phyloP scores from a whole-genome alignment of 208 protist genomes.

The Leishmania arabica region DNA sequence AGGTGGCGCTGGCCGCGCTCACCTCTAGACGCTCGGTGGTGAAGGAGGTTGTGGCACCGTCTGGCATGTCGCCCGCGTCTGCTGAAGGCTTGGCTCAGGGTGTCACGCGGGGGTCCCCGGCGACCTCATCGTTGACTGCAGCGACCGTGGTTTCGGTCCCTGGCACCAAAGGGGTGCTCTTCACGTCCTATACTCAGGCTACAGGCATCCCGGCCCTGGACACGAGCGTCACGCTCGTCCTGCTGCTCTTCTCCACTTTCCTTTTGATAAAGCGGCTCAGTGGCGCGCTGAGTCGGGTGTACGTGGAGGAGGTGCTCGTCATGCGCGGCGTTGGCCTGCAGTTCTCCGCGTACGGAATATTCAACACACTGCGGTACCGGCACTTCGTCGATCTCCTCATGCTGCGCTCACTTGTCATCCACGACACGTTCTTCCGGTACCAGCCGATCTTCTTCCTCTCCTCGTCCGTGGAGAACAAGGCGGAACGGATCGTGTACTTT shows the following conservation, averaged over 20 bases:
- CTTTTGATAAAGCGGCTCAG: constrained; percentile 43
- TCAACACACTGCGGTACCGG: constrained; percentile 45
- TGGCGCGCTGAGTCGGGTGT: constrained; percentile 37
- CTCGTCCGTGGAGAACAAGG: constrained; percentile 69
- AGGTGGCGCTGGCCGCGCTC: constrained; percentile 7
- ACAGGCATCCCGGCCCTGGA: constrained; percentile 14
- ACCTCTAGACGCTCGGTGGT: background rate
- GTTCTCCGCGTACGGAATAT: constrained; percentile 67
- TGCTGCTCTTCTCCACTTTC: constrained; percentile 35
- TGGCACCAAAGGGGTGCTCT: background rate
- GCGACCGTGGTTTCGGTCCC: no score
- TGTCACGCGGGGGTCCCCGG: background rate
- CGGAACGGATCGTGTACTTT: constrained; percentile 69
- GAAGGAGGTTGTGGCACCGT: background rate
- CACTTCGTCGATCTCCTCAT: constrained; percentile 71
- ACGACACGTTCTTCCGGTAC: constrained; percentile 84
- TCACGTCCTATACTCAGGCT: constrained; percentile 7
- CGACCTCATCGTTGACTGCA: background rate
- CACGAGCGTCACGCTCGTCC: constrained; percentile 14
- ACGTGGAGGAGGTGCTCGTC: constrained; percentile 76
- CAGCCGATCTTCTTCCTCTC: constrained; percentile 86
- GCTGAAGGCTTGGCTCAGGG: background rate
- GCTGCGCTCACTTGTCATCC: constrained; percentile 75
- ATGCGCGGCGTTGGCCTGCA: constrained; percentile 84
- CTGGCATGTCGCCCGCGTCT: background rate